Base-by-base conservation (phyloP, 2,329 filamentous ascomycete genomes). In the Akanthomyces lecanii region DNA sequence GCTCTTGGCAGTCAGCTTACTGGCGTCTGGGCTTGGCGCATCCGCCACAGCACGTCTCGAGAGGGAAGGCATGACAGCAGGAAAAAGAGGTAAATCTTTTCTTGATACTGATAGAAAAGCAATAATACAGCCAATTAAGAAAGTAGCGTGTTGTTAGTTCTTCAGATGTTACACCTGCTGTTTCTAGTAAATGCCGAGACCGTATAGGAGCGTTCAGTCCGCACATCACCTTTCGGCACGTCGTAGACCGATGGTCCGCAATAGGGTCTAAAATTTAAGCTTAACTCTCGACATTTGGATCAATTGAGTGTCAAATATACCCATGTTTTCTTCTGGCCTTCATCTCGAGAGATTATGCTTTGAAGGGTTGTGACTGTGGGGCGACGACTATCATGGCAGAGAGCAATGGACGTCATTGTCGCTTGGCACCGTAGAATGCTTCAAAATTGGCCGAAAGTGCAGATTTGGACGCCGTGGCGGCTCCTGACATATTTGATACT, bases 1-100 rank as follows among this genome's bases (percentile, higher is more conserved):
- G 10, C 11, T 45, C 58, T 61, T 61, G 58, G 38, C 58, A 45
- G 48, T 60, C 45, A 60, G 57, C 57, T 60, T 60, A 45, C 25
- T 21, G 28, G 55, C 44, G 30, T 30, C 42, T 23, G 5, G n/a
- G n/a, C 55, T 58, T 58, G 30, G 55, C 33, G 28, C 42, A 5
- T 7, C 44, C 44, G 55, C n/a, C 55, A 47, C 28, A 11, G 12
- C 30, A 40, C 6, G 44, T 28, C 28, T 25, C 12, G 16, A 23
- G 11, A n/a, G 23, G 42, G 28, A 48, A 58, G 21, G 52, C 30
- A 48, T 57, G 14, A 47, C n/a, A 47, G 28, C 23, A 47, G 3
- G 4, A 47, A 57, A 47, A n/a, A 2, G 2, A 33, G 12, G 7
- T 7, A 21, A 57, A 10, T 21, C n/a, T 30, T 12, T 52, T 18